These are phyloP conservation scores for Salvia splendens DNA, from an alignment of 257 asterid species.

Conservation along the genomic window DNA sequence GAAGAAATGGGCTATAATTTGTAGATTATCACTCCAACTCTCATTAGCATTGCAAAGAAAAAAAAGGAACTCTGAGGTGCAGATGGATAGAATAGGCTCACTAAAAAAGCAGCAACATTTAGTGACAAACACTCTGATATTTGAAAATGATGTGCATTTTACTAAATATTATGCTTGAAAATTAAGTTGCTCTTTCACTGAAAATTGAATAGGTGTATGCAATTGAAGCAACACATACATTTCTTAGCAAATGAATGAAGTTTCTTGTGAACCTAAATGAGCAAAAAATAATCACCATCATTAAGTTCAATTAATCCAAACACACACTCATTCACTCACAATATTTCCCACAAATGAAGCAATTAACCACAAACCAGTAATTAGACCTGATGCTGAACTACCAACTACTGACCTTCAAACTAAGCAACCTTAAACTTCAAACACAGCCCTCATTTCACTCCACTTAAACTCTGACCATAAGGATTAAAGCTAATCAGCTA, in stretches of 20 bases:
- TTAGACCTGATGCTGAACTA: conserved; percentile 41
- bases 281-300: not conserved
- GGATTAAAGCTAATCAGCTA: conserved; percentile 20
- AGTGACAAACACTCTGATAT: not conserved
- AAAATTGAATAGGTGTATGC: not conserved
- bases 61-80: not conserved
- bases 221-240: conserved; percentile 31
- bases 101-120: not conserved
- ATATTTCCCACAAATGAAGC: conserved; percentile 50
- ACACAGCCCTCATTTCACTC: conserved; percentile 25
- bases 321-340: conserved; percentile 11
- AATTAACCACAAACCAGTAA: conserved; percentile 39
- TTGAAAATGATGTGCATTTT: conserved; percentile 21
- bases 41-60: conserved; percentile 12
- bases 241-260: conserved; percentile 30
- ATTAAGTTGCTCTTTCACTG: not conserved
- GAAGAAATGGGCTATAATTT: conserved; percentile 12
- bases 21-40: not conserved
- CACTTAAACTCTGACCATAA: conserved; percentile 21
- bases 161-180: not conserved
- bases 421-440: conserved; percentile 49
- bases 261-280: conserved; percentile 23
- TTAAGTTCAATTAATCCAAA: not conserved
- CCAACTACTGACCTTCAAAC: conserved; percentile 48
- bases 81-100: not conserved